Base-by-base conservation (phyloP, 73 alveolate species). In the Paramecium octaurelia region DNA sequence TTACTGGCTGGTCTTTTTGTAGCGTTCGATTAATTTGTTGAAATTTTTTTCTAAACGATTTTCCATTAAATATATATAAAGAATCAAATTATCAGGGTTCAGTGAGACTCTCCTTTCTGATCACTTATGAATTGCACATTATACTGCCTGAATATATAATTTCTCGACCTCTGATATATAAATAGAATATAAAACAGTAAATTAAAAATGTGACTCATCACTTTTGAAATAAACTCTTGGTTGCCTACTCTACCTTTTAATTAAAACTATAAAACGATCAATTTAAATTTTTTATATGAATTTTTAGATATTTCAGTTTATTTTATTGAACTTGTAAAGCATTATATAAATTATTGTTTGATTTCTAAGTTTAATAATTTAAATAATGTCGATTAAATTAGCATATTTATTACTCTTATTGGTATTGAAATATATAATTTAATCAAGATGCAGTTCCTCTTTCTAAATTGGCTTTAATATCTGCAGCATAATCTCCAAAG, bases 361-460 rank as follows among this genome's bases (percentile, higher is more conserved):
- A 42, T 42, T 42, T 42, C 8, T 42, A 27, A 27, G 31, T 27
- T 27, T 27, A 27, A 27, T 27, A 27, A 27, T 1, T 27, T 27
- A 27, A 27, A 27, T 27, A 0, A 60, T 18, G 83, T 20, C 8
- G 76, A 24, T 24, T 24, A 42, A 0, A 59, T 21, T 24, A 3
- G 11, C 2, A 18, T 18, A 20, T 54, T 48, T n/a, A 18, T 54
- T 10, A 54, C 16, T 34, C 31, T 54, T 54, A 18, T n/a, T 54
- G 12, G 69, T 54, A 54, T 18, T 54, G 4, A 54, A 64, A 64
- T 64, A 64, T 59, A 59, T 14, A 23, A 64, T 27, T 64, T 11
- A 27, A 31, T 97, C 97, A 98, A 70, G 97, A 60, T 69, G 99
- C 99, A 27, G 99, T 95, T 43, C 99, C 99, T 92, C 99, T 96